These are phyloP conservation scores for Pichia sp. DNA, from an alignment of 1,139 yeast genomes.

Conservation along the genomic window DNA sequence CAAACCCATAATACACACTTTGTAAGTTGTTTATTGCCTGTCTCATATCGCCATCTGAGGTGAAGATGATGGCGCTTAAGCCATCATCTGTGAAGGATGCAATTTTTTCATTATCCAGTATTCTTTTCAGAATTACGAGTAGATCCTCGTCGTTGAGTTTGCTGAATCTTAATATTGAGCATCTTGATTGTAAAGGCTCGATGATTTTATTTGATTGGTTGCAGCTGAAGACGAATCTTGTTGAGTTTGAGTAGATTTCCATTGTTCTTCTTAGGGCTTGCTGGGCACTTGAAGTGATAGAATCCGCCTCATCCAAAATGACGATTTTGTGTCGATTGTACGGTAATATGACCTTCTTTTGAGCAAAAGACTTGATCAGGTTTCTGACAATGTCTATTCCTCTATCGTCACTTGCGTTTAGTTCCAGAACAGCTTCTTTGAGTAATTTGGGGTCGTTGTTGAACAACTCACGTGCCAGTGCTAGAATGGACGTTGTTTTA, in stretches of 20 bases:
- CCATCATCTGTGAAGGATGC: constrained; percentile 76
- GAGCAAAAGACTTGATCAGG: constrained; percentile 91
- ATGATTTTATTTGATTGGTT: constrained; percentile 90
- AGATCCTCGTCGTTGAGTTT: constrained; percentile 82
- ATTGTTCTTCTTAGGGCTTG: constrained; percentile 94
- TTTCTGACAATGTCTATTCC: constrained; percentile 94
- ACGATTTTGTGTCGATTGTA: constrained; percentile 80
- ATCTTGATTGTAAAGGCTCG: constrained; percentile 93
- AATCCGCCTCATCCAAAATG: constrained; percentile 91
- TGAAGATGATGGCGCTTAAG: constrained; percentile 84
- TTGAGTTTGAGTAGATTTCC: constrained; percentile 91
- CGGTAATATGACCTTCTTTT: constrained; percentile 72
- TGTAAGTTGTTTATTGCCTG: constrained; percentile 94
- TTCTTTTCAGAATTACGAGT: constrained; percentile 64
- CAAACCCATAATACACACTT: constrained; percentile 91
- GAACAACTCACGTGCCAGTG: constrained; percentile 78
- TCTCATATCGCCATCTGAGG: constrained; percentile 98
- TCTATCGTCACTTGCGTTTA: constrained; percentile 94
- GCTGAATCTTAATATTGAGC: constrained; percentile 86
- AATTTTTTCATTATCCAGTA: constrained; percentile 51
- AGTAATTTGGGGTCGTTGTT: constrained; percentile 49
- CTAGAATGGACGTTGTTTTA: constrained; percentile 87
- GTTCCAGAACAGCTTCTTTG: constrained; percentile 79
- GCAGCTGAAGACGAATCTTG: constrained; percentile 97
- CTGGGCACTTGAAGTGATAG: constrained; percentile 99